Evolutionary conservation across 2,329 filamentous ascomycete species (phyloP).

Genomic region (Scytalidium lignicola): DNA sequence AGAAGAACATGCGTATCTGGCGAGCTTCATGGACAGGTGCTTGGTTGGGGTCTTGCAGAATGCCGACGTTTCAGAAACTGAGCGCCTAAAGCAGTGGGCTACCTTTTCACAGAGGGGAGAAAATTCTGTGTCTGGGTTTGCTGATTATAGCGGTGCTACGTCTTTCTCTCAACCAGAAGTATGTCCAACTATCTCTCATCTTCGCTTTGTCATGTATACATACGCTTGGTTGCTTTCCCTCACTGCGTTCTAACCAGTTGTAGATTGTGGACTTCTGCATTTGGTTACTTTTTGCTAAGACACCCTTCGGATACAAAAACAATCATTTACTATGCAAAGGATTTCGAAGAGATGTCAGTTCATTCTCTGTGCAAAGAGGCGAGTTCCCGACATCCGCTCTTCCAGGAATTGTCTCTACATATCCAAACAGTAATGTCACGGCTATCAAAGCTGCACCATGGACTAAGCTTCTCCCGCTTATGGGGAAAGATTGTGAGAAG

Average conservation of each 20-base stretch:
- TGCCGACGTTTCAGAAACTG: constrained; percentile 21
- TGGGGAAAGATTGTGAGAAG: constrained; percentile 70
- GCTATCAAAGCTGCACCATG: constrained; percentile 67
- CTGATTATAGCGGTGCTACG: constrained; percentile 35
- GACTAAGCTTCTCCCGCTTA: constrained; percentile 66
- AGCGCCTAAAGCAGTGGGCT: constrained; percentile 50
- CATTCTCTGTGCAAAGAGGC: constrained; percentile 13
- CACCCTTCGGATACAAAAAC: constrained; percentile 10
- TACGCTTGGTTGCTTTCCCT: too few species aligned
- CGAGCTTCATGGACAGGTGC: constrained; percentile 24
- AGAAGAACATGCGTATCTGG: constrained; percentile 7
- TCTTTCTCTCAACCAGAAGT: constrained; percentile 61
- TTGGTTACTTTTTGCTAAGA: constrained; percentile 67
- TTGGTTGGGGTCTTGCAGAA: constrained; percentile 22
- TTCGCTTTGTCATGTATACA: too few species aligned
- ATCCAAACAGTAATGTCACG: constrained; percentile 66
- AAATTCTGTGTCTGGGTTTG: constrained; percentile 48
- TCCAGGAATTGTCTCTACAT: constrained; percentile 58
- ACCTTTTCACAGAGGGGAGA: constrained; percentile 62
- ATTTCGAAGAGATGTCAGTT: constrained; percentile 49
- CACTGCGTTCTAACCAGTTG: background rate
- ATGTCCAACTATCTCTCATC: constrained; percentile 20
- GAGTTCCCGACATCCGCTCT: constrained; percentile 41
- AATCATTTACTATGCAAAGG: constrained; percentile 80
- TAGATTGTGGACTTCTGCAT: constrained; percentile 75